Percentiles rank a stretch among this genome's conserved stretches.
Conservation (phyloP, 768 basidiomycete species). For the Russula virescens region DNA sequence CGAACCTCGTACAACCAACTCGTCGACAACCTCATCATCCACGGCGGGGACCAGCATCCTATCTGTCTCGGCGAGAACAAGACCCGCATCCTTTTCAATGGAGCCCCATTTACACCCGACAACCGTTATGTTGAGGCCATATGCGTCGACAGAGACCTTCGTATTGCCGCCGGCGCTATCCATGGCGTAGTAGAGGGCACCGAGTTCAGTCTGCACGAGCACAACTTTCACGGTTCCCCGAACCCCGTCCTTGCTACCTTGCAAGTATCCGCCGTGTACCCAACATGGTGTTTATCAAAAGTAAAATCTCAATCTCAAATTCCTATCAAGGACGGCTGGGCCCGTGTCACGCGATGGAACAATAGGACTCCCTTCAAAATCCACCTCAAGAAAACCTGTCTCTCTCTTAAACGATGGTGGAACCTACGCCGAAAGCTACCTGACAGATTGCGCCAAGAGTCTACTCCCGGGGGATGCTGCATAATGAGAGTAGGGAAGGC, state of each 20-base stretch:
- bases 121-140: conserved; percentile 40
- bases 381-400: conserved; percentile 43
- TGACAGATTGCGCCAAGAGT: conserved; percentile 31
- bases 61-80: conserved; percentile 46
- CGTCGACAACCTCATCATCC: conserved; percentile 38
- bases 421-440: conserved; percentile 39
- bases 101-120: conserved; percentile 50
- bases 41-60: conserved; percentile 43
- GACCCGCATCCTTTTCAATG: conserved; percentile 48
- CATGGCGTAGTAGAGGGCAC: conserved; percentile 62
- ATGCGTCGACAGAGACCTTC: conserved; percentile 37
- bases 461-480: conserved; percentile 38
- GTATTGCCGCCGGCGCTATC: conserved; percentile 51
- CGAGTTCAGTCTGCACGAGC: conserved; percentile 54
- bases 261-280: conserved; percentile 47
- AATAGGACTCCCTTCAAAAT: conserved; percentile 50
- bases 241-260: conserved; percentile 49
- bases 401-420: conserved; percentile 41
- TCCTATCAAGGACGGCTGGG: conserved; percentile 46
- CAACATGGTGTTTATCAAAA: conserved; percentile 54
- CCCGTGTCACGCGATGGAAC: conserved; percentile 49
- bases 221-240: conserved; percentile 53
- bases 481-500: conserved; percentile 43
- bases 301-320: conserved; percentile 33
- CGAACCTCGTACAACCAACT: conserved; percentile 46